Percentiles rank a stretch among this genome's conserved stretches.
Conservation (phyloP, 805 yeast genomes). For the Candida ulmi region DNA sequence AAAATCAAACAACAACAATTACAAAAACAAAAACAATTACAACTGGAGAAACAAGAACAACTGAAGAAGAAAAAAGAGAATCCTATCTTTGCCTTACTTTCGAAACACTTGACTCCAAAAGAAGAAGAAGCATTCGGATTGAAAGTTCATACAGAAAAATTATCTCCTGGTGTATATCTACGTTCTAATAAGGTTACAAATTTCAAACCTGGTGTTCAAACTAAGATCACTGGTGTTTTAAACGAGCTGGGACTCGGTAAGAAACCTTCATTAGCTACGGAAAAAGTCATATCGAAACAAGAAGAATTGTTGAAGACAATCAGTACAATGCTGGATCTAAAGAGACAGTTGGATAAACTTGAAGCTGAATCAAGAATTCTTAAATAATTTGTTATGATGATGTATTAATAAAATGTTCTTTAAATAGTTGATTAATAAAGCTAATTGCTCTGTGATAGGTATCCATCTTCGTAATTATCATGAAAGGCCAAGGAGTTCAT, state of each 20-base stretch:
- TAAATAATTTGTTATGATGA: too few relatives aligned
- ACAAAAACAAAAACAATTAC: conserved; percentile 19
- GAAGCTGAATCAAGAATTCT: conserved; percentile 64
- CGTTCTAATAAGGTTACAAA: conserved; percentile 76
- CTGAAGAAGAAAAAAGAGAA: conserved; percentile 19
- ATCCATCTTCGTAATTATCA: not conserved
- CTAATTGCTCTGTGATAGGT: too few relatives aligned
- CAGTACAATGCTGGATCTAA: conserved; percentile 70
- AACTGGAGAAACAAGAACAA: conserved; percentile 18
- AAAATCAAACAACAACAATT: conserved; percentile 25
- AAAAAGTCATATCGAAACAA: conserved; percentile 66
- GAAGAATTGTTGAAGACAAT: conserved; percentile 71
- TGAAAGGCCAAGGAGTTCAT: too few relatives aligned
- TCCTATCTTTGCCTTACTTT: conserved; percentile 31
- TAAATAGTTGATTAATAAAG: too few relatives aligned
- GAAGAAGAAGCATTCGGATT: conserved; percentile 87
- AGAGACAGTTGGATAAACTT: conserved; percentile 80
- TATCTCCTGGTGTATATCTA: conserved; percentile 66
- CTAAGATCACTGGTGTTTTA: conserved; percentile 52
- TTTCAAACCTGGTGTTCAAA: conserved; percentile 70
- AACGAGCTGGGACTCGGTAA: conserved; percentile 77
- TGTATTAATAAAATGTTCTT: too few relatives aligned
- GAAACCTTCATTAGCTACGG: conserved; percentile 85
- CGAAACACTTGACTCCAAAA: conserved; percentile 50
- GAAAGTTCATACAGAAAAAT: conserved; percentile 65